Conservation (phyloP, 106 monocot genomes). For the Acanthochlamys bracteata region DNA sequence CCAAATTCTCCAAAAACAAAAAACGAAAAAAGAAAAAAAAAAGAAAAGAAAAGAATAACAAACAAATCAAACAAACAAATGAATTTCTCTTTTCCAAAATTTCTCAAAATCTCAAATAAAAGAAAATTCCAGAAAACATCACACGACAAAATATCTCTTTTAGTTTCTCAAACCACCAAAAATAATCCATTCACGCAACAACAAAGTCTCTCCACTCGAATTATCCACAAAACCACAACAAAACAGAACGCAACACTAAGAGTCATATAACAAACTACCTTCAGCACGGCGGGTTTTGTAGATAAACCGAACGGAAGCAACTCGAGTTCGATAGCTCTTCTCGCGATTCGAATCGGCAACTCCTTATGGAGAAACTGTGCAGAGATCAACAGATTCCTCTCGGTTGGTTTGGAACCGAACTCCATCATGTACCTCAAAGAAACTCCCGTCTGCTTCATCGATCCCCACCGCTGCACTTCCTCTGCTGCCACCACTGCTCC, state of each 20-base stretch:
- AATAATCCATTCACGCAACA: too few species aligned
- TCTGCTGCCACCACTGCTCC: constrained; percentile 47
- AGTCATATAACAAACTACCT: constrained; percentile 19
- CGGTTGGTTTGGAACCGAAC: constrained; percentile 63
- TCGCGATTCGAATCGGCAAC: constrained; percentile 75
- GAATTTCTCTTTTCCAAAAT: too few species aligned
- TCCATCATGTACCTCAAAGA: constrained; percentile 91
- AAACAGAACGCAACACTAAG: not conserved
- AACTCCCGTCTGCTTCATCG: constrained; percentile 84
- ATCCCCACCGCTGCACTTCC: constrained; percentile 70
- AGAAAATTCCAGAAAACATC: too few species aligned
- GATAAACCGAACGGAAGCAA: constrained; percentile 74
- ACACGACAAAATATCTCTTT: too few species aligned
- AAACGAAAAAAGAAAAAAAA: too few species aligned
- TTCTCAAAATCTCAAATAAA: too few species aligned
- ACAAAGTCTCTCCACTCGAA: too few species aligned
- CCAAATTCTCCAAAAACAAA: too few species aligned
- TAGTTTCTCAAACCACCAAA: too few species aligned
- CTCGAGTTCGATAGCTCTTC: constrained; percentile 72
- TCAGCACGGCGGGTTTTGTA: constrained; percentile 62
- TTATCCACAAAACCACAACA: too few species aligned
- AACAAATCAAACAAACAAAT: too few species aligned
- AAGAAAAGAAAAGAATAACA: too few species aligned
- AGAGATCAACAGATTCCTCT: constrained; percentile 46
- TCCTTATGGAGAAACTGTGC: constrained; percentile 92